Conservation (phyloP, 1,284 basidiomycete species). For the Megacollybia platyphylla region DNA sequence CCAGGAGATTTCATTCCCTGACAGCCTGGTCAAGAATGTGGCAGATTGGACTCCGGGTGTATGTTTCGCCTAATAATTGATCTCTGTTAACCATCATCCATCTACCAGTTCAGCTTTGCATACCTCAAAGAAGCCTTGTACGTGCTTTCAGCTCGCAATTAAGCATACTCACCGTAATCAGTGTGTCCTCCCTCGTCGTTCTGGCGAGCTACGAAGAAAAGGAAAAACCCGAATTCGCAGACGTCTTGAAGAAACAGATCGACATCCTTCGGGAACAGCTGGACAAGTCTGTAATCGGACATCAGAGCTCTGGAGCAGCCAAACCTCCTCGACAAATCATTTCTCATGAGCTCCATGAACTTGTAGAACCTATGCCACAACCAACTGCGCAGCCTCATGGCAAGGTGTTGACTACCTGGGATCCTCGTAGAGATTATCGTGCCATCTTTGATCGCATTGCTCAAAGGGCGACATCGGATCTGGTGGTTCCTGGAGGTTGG, state of each 20-base stretch:
- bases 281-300: constrained; percentile 17
- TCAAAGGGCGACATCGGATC: no score
- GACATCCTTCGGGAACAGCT: constrained; percentile 46
- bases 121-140: constrained; percentile 80
- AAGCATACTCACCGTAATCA: constrained; percentile 12
- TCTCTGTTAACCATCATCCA: constrained; percentile 20
- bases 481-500: no score
- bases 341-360: no score
- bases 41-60: constrained; percentile 18
- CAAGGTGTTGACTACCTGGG: no score
- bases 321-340: no score
- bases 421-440: no score
- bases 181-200: constrained; percentile 51
- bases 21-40: constrained; percentile 44
- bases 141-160: constrained; percentile 15
- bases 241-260: constrained; percentile 43
- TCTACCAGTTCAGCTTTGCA: constrained; percentile 64
- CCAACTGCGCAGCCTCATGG: no score
- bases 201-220: constrained; percentile 35
- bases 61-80: background rate
- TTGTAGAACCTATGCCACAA: no score
- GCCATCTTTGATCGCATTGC: no score
- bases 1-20: constrained; percentile 50
- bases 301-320: background rate
- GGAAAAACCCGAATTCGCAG: constrained; percentile 34